Evolutionary conservation across 2,329 filamentous ascomycete genomes (phyloP).

Genomic region (Aureobasidium subglaciale): DNA sequence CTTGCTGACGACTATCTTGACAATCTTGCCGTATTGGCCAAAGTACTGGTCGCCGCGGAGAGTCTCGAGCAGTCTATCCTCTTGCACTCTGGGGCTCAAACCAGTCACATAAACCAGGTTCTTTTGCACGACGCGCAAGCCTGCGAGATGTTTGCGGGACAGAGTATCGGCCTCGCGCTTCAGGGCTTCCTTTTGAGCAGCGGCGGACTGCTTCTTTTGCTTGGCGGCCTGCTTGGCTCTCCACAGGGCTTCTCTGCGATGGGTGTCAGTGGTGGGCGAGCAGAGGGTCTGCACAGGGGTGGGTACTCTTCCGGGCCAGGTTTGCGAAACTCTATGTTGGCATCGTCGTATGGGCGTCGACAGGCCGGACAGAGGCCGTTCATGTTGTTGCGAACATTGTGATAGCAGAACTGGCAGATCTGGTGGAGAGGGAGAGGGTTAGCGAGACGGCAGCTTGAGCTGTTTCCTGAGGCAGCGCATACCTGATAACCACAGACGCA

Average conservation of each 20-base stretch:
- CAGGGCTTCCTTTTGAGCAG: slow-evolving; percentile 87
- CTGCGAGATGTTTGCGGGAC: slow-evolving; percentile 90
- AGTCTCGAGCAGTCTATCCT: slow-evolving; percentile 86
- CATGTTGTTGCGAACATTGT: slow-evolving; percentile 98
- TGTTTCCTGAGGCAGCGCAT: not conserved
- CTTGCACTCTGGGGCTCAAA: slow-evolving; percentile 80
- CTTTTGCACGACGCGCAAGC: slow-evolving; percentile 93
- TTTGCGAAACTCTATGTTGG: slow-evolving; percentile 93
- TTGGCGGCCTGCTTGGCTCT: slow-evolving; percentile 69
- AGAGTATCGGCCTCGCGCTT: slow-evolving; percentile 94
- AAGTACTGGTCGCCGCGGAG: slow-evolving; percentile 89
- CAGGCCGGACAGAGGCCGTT: slow-evolving; percentile 98
- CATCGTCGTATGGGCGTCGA: slow-evolving; percentile 89
- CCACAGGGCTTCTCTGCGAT: slow-evolving; percentile 40
- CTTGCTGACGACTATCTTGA: slow-evolving; percentile 98
- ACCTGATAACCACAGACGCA: slow-evolving; percentile 99
- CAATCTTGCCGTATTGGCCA: slow-evolving; percentile 95
- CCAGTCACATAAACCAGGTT: slow-evolving; percentile 98
- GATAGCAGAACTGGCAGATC: slow-evolving; percentile 99
- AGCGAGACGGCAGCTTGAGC: not conserved
- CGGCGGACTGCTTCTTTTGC: slow-evolving; percentile 85
- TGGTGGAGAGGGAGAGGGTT: slow-evolving; percentile 31
- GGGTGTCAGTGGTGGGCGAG: not conserved
- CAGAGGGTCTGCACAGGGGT: slow-evolving; percentile 29
- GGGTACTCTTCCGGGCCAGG: slow-evolving; percentile 89